phyloP scores from a whole-genome alignment of 2,329 filamentous ascomycete species.

The Penicillium fuscoglaucum region DNA sequence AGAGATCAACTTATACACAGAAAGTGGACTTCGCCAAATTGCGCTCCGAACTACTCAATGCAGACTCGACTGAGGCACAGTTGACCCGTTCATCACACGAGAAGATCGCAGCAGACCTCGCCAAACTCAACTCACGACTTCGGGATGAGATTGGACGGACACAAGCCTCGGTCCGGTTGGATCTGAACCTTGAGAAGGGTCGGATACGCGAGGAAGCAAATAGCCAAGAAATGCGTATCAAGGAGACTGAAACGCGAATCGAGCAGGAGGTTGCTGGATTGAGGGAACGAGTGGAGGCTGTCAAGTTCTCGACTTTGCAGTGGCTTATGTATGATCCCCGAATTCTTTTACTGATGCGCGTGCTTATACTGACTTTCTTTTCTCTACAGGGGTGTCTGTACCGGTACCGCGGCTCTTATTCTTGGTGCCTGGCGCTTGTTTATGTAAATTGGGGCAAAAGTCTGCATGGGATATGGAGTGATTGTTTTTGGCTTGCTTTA shows the following conservation, averaged over 20 bases:
- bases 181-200: conserved; percentile 95
- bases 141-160: conserved; percentile 93
- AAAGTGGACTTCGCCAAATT: conserved; percentile 99
- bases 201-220: conserved; percentile 95
- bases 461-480: conserved; percentile 25
- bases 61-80: conserved; percentile 86
- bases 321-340: conserved; percentile 82
- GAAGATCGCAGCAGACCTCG: conserved; percentile 87
- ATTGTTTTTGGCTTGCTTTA: conserved; percentile 10
- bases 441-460: conserved; percentile 49
- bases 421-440: conserved; percentile 67
- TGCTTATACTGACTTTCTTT: conserved; percentile 29
- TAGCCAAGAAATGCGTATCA: conserved; percentile 94
- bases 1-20: conserved; percentile 64
- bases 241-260: conserved; percentile 97
- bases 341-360: not conserved
- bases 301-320: conserved; percentile 97
- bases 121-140: conserved; percentile 84
- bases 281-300: conserved; percentile 88
- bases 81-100: conserved; percentile 89
- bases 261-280: conserved; percentile 94
- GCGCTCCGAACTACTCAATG: conserved; percentile 86
- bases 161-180: conserved; percentile 86
- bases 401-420: conserved; percentile 65
- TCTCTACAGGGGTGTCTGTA: conserved; percentile 59